Conservation (phyloP, 2,329 filamentous ascomycete genomes). For the Pyricularia grisea region DNA sequence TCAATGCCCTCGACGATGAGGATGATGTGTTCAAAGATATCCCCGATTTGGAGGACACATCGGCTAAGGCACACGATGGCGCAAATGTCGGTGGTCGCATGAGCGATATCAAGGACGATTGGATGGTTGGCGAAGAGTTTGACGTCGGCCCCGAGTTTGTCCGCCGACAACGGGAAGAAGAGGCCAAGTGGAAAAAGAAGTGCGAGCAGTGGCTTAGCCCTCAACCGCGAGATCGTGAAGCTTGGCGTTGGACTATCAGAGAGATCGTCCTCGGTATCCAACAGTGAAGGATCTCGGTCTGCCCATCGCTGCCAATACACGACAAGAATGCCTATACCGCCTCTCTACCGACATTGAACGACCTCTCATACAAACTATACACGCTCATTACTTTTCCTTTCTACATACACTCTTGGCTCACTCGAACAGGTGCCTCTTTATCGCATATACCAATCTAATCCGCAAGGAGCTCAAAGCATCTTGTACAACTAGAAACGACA, state of each 20-base stretch:
- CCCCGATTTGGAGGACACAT: constrained; percentile 75
- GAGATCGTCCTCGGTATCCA: constrained; percentile 34
- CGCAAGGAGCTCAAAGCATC: background rate
- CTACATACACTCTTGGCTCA: background rate
- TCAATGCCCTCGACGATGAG: constrained; percentile 70
- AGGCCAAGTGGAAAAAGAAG: constrained; percentile 81
- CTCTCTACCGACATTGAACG: background rate
- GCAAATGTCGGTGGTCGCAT: constrained; percentile 37
- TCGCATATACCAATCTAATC: background rate
- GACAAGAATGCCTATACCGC: background rate
- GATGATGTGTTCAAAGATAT: constrained; percentile 93
- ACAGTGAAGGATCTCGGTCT: background rate
- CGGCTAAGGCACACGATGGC: constrained; percentile 37
- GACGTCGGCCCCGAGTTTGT: constrained; percentile 95
- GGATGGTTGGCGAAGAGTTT: constrained; percentile 90
- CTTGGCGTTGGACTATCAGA: constrained; percentile 71
- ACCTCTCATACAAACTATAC: background rate
- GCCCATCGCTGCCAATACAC: background rate
- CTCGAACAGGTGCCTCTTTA: background rate
- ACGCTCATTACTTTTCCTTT: background rate
- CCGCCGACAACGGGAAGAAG: constrained; percentile 78
- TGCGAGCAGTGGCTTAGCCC: constrained; percentile 75
- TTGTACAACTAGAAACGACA: background rate
- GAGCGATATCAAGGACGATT: constrained; percentile 63
- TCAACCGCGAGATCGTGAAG: constrained; percentile 43